Conservation (phyloP, 202 grass and related monocot species). For the Setaria italica region DNA sequence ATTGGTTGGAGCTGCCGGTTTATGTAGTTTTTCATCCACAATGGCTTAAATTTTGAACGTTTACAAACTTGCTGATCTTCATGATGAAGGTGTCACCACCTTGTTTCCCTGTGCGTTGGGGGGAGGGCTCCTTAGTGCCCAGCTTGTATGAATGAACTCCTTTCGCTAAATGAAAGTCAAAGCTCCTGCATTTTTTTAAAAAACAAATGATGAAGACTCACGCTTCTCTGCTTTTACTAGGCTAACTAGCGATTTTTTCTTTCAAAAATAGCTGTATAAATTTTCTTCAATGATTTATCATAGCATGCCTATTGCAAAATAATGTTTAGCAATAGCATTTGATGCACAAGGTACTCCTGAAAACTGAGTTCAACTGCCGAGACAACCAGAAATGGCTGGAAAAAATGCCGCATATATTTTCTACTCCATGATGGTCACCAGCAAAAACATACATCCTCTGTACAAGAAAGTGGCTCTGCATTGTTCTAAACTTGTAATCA, state of each 20-base stretch:
- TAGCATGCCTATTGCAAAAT: not conserved
- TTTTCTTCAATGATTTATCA: not conserved
- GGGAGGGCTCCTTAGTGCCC: not conserved
- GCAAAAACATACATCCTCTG: not conserved
- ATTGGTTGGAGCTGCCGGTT: not conserved
- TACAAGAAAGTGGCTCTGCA: not conserved
- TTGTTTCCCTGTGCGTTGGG: no score
- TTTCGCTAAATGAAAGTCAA: not conserved
- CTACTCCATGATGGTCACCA: not conserved
- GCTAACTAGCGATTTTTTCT: not conserved
- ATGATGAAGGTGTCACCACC: no score
- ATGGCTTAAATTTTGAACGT: not conserved
- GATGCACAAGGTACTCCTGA: not conserved
- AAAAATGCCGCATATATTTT: not conserved
- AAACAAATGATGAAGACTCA: not conserved
- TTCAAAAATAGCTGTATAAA: not conserved
- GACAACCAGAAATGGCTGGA: not conserved
- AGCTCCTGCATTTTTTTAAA: not conserved
- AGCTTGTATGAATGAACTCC: not conserved
- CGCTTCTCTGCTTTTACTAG: not conserved
- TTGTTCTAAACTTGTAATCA: not conserved
- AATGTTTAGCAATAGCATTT: not conserved
- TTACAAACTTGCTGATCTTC: not conserved
- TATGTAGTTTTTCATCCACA: not conserved
- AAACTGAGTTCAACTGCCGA: not conserved